phyloP scores from a whole-genome alignment of 148 eudicot genomes.

The Heliosperma pusillum region DNA sequence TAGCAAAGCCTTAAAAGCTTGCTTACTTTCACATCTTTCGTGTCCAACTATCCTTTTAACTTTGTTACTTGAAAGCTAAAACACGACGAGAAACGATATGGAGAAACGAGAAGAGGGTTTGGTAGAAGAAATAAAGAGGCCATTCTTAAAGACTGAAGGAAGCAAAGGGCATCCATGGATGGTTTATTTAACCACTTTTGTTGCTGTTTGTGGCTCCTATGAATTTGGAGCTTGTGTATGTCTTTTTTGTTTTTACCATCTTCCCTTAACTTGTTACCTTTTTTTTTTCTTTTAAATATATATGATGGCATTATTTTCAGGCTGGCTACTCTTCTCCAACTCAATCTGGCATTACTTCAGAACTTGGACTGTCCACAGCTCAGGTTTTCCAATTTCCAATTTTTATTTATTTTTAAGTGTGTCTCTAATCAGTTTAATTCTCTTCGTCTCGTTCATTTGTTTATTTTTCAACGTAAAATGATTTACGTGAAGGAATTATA shows the following conservation, averaged over 20 bases:
- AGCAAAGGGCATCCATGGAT: slow-evolving; percentile 58
- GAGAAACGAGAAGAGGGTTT: slow-evolving; percentile 31
- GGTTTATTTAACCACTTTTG: slow-evolving; percentile 76
- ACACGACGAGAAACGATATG: slow-evolving; percentile 20
- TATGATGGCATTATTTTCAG: slow-evolving; percentile 30
- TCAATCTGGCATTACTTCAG: slow-evolving; percentile 63
- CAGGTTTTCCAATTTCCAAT: slow-evolving; percentile 43
- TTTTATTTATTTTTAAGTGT: neutral
- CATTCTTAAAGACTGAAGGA: slow-evolving; percentile 30
- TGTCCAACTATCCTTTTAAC: too few species aligned
- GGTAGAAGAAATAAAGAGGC: slow-evolving; percentile 30
- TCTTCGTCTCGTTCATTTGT: too few species aligned
- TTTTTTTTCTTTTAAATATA: neutral
- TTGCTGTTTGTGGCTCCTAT: slow-evolving; percentile 92
- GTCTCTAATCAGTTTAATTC: neutral
- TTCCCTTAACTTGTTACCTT: too few species aligned
- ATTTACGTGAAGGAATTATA: too few species aligned
- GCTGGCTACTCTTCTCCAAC: slow-evolving; percentile 86
- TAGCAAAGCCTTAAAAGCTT: too few species aligned
- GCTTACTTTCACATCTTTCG: too few species aligned
- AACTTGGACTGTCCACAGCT: slow-evolving; percentile 65
- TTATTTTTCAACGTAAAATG: too few species aligned
- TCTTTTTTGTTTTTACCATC: neutral
- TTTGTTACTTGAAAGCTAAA: too few species aligned
- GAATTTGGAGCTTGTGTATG: slow-evolving; percentile 87